Base-by-base conservation (phyloP, 306 rosid genomes). In the Quillaja saponaria region DNA sequence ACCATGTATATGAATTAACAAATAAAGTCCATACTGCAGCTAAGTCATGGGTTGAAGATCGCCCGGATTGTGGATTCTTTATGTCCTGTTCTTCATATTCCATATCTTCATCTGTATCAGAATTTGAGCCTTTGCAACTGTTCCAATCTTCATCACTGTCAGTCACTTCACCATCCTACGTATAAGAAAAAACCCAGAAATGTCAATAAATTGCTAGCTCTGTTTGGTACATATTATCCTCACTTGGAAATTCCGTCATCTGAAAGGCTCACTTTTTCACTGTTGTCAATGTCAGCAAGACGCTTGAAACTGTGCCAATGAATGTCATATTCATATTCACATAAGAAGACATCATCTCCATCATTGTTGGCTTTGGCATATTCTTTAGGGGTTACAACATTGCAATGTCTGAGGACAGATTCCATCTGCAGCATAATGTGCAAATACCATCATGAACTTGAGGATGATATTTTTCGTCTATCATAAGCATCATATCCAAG, bases 251-350 rank as follows among this genome's bases (percentile, higher is more conserved):
- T n/a, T n/a, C n/a, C n/a, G n/a, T n/a, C n/a, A n/a, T 59, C 25
- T 50, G 50, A 51, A 21, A 52, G 31, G 37, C 71, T 71, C 74
- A 90, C 97, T 86, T 75, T 81, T 68, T 69, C 71, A 47, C 59
- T 84, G 31, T 73, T 69, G 64, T 84, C 87, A 73, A 92, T 74
- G 14, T 88, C 94, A 69, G 90, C 88, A 57, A 88, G 78, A 55
- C 94, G 90, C 75, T 88, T 88, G 82, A 85, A 92, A 74, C 84
- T 84, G 74, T 88, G 92, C 95, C 96, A 92, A 50, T 67, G 88
- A 63, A 88, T 69, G 71, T 88, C 96, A 67, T 92, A 92, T 57
- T 92, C 95, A 65, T 92, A 92, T 76, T 92, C 95, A 8, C 98
- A 88, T 31, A 86, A 57, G 74, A 86, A 91, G 58, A 92, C 62